Evolutionary conservation across 169 alveolate genomes (phyloP).

Genomic region (Plasmodium yoelii): DNA sequence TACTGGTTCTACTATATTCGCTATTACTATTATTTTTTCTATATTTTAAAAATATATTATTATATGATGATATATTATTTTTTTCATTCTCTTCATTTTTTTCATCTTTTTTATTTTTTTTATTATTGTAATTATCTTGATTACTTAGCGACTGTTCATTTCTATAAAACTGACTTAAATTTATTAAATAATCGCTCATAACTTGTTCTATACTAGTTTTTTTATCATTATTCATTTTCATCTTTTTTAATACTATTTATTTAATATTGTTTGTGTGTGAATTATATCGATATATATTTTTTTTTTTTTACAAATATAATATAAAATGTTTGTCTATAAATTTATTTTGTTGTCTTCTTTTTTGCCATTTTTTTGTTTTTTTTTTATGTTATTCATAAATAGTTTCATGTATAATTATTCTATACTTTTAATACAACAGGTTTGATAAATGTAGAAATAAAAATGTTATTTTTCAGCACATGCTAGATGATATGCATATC

Average conservation of each 20-base stretch:
- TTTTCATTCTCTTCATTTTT: background rate
- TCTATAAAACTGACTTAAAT: slow-evolving; percentile 33
- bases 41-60: background rate
- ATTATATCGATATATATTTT: too few relatives aligned
- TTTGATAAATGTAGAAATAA: too few relatives aligned
- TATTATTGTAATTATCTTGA: slow-evolving; percentile 4
- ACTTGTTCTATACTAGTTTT: slow-evolving; percentile 47
- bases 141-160: slow-evolving; percentile 10
- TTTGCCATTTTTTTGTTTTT: too few relatives aligned
- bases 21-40: slow-evolving; percentile 2
- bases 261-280: too few relatives aligned
- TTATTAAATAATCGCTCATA: slow-evolving; percentile 51
- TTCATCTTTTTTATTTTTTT: background rate
- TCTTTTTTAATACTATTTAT: background rate
- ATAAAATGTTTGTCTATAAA: too few relatives aligned
- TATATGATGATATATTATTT: background rate
- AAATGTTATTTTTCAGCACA: too few relatives aligned
- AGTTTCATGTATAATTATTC: too few relatives aligned
- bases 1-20: background rate
- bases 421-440: too few relatives aligned
- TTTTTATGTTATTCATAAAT: too few relatives aligned
- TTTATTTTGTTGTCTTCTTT: too few relatives aligned
- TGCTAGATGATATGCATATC: too few relatives aligned
- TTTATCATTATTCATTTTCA: slow-evolving; percentile 33
- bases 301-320: too few relatives aligned